Conservation (phyloP, 371 early-diverging fungal species). For the Lichtheimia corymbifera region DNA sequence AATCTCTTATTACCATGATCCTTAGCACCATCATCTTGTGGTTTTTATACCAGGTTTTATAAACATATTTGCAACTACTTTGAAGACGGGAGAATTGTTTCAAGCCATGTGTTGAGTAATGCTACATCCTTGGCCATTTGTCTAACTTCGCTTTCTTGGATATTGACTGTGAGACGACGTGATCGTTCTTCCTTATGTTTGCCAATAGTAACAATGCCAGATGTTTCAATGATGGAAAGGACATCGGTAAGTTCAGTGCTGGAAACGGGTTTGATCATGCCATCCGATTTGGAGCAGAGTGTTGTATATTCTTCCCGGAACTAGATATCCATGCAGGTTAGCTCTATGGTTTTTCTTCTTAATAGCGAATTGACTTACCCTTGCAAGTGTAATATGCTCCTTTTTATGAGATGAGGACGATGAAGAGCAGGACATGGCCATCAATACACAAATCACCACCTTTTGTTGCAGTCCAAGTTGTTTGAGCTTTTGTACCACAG, state of each 20-base stretch:
- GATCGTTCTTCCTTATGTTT: slow-evolving; percentile 53
- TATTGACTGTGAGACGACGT: slow-evolving; percentile 49
- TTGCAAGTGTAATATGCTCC: slow-evolving; percentile 50
- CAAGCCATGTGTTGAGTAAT: slow-evolving; percentile 18
- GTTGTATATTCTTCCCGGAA: slow-evolving; percentile 59
- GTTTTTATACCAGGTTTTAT: too few relatives aligned
- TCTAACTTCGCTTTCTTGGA: slow-evolving; percentile 49
- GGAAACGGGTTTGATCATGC: slow-evolving; percentile 63
- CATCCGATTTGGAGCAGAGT: slow-evolving; percentile 39
- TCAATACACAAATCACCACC: slow-evolving; percentile 64
- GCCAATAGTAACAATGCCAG: slow-evolving; percentile 65
- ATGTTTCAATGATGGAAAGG: slow-evolving; percentile 71
- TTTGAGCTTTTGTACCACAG: slow-evolving; percentile 61
- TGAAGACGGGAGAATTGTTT: neutral
- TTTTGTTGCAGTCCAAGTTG: slow-evolving; percentile 80
- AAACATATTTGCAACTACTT: neutral
- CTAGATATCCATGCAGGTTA: slow-evolving; percentile 17
- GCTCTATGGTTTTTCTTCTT: slow-evolving; percentile 16
- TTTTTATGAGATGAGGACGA: slow-evolving; percentile 21
- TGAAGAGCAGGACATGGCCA: slow-evolving; percentile 40
- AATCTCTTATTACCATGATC: too few relatives aligned
- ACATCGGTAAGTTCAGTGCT: slow-evolving; percentile 79
- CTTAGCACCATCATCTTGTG: too few relatives aligned
- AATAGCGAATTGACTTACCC: slow-evolving; percentile 30
- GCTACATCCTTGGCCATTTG: slow-evolving; percentile 41